Conservation (phyloP, 345 rosid genomes). For the Citrus medica region DNA sequence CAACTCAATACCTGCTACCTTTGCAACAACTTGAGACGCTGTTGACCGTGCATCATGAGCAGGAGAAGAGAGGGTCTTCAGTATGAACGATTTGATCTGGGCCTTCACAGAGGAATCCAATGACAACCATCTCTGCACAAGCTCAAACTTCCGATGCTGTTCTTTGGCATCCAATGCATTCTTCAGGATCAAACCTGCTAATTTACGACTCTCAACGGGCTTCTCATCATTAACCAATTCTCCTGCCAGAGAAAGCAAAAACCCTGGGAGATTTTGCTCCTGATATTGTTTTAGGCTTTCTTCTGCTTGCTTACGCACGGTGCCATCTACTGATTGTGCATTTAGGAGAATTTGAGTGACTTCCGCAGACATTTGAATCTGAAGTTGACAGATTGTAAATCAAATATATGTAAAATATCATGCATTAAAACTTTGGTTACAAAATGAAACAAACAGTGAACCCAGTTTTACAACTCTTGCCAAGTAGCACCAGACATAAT, state of each 20-base stretch:
- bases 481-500: neutral
- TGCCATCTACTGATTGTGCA: conserved; percentile 72
- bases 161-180: conserved; percentile 78
- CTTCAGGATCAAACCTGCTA: conserved; percentile 67
- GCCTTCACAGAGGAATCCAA: conserved; percentile 50
- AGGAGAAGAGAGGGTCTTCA: conserved; percentile 59
- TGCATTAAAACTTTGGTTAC: neutral
- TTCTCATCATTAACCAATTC: conserved; percentile 68
- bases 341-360: conserved; percentile 69
- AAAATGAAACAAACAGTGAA: neutral
- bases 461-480: neutral
- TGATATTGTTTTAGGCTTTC: conserved; percentile 67
- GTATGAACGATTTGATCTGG: conserved; percentile 53
- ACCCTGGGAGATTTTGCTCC: conserved; percentile 62
- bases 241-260: conserved; percentile 59
- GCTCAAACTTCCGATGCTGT: conserved; percentile 61
- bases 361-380: conserved; percentile 39
- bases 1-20: conserved; percentile 72
- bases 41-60: conserved; percentile 63
- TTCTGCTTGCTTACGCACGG: conserved; percentile 66
- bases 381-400: neutral
- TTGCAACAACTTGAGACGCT: conserved; percentile 69
- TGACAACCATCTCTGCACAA: conserved; percentile 70
- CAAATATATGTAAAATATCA: neutral
- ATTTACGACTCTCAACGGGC: conserved; percentile 69